phyloP scores from a whole-genome alignment of 1,284 basidiomycete genomes.

The Ganoderma leucocontextum region DNA sequence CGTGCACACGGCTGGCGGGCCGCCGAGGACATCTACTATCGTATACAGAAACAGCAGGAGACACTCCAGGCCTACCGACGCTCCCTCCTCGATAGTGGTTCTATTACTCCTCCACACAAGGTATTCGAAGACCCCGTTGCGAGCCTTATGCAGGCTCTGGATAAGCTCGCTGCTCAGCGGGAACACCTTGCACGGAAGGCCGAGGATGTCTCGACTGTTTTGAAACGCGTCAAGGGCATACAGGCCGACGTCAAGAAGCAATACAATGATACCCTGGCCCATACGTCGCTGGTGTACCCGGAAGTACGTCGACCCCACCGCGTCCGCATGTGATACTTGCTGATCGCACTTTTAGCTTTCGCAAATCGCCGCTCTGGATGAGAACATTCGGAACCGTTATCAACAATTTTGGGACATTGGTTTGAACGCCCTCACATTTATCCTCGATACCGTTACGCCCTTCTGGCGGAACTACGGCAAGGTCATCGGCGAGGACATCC shows the following conservation, averaged over 20 bases:
- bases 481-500: conserved; percentile 76
- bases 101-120: conserved; percentile 42
- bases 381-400: conserved; percentile 78
- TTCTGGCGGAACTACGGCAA: conserved; percentile 83
- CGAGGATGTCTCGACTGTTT: conserved; percentile 56
- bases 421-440: conserved; percentile 74
- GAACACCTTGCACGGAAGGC: conserved; percentile 52
- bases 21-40: conserved; percentile 74
- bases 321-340: neutral
- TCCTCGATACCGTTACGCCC: conserved; percentile 76
- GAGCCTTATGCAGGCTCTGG: conserved; percentile 54
- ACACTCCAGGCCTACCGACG: conserved; percentile 56
- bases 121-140: conserved; percentile 63
- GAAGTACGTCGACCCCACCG: conserved; percentile 54
- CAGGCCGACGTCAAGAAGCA: conserved; percentile 66
- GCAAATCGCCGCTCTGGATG: conserved; percentile 70
- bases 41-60: conserved; percentile 65
- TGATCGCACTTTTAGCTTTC: conserved; percentile 58
- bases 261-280: conserved; percentile 71
- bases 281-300: conserved; percentile 78
- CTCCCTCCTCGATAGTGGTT: conserved; percentile 20
- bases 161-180: conserved; percentile 47
- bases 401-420: conserved; percentile 81
- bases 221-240: conserved; percentile 55
- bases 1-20: conserved; percentile 67